Conservation (phyloP, 176 grass and related monocot genomes). For the Carex parvula region DNA sequence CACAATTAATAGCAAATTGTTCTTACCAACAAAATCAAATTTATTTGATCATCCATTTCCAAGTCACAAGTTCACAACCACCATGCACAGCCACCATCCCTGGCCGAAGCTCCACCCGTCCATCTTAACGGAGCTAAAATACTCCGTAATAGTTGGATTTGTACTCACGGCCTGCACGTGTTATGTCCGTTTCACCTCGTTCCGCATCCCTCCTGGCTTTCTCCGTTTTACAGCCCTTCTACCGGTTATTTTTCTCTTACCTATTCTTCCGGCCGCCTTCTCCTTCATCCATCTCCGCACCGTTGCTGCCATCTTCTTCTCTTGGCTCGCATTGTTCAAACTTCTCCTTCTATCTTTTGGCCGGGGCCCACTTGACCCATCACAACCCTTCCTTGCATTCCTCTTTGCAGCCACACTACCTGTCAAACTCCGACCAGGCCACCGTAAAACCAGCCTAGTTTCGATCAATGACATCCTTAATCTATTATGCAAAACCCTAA, state of each 20-base stretch:
- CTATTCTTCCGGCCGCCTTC: slow-evolving; percentile 35
- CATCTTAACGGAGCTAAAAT: slow-evolving; percentile 15
- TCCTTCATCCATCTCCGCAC: slow-evolving; percentile 45
- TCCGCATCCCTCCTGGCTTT: slow-evolving; percentile 25
- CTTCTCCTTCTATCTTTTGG: slow-evolving; percentile 55
- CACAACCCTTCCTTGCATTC: slow-evolving; percentile 36
- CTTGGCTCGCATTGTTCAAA: slow-evolving; percentile 56
- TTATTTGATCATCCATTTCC: too few relatives aligned
- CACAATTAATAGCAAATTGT: not conserved
- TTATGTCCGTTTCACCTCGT: slow-evolving; percentile 42
- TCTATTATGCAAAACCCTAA: slow-evolving; percentile 1
- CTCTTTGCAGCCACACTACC: slow-evolving; percentile 46
- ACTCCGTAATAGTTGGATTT: slow-evolving; percentile 22
- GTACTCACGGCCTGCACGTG: slow-evolving; percentile 18
- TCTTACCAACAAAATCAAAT: not conserved
- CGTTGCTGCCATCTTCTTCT: slow-evolving; percentile 43
- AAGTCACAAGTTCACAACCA: not conserved
- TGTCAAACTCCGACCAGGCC: slow-evolving; percentile 30
- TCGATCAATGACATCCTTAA: slow-evolving; percentile 2
- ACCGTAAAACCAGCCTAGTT: not conserved
- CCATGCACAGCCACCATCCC: not conserved
- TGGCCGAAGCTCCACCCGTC: not conserved
- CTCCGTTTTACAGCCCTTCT: slow-evolving; percentile 37
- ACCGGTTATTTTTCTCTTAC: slow-evolving; percentile 44
- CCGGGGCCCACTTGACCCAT: slow-evolving; percentile 39